Percentiles rank a stretch among this genome's conserved stretches.
These are phyloP conservation scores for Silene uniflora DNA, from an alignment of 148 eudicot genomes.

Conservation along the genomic window DNA sequence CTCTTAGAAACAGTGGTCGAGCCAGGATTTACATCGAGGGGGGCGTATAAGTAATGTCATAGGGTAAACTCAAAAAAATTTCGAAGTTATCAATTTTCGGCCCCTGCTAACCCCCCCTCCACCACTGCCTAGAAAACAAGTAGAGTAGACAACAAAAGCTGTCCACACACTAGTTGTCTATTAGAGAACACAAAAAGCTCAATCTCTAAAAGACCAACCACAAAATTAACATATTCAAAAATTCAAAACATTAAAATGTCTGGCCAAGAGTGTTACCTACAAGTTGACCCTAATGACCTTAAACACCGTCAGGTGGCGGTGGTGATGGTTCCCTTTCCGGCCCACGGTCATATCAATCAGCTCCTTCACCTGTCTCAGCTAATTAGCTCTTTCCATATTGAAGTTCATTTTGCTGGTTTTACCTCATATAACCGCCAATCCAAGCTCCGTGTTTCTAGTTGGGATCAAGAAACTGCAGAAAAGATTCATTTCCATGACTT, in stretches of 20 bases:
- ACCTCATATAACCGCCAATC: slow-evolving; percentile 45
- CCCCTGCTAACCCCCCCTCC: too few species aligned
- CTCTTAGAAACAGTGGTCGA: too few species aligned
- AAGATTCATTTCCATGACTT: slow-evolving; percentile 52
- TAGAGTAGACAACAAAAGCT: too few species aligned
- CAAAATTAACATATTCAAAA: background rate
- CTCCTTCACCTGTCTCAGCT: slow-evolving; percentile 60
- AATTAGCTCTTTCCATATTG: slow-evolving; percentile 40
- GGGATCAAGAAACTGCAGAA: slow-evolving; percentile 12
- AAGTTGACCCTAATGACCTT: slow-evolving; percentile 33
- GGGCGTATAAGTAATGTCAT: too few species aligned
- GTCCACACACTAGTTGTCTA: too few species aligned
- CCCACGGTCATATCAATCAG: slow-evolving; percentile 75
- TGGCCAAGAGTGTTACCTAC: background rate
- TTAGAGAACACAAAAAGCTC: too few species aligned
- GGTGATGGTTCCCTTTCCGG: slow-evolving; percentile 59
- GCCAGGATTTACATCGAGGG: too few species aligned
- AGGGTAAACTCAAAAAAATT: too few species aligned
- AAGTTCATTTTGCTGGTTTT: slow-evolving; percentile 49
- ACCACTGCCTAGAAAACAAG: too few species aligned
- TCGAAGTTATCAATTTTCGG: too few species aligned
- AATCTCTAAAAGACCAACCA: background rate
- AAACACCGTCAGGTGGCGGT: slow-evolving; percentile 26
- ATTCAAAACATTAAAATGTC: slow-evolving; percentile 9
- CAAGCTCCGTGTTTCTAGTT: slow-evolving; percentile 37